Conservation (phyloP, 257 asterid species). For the Eucommia ulmoides region DNA sequence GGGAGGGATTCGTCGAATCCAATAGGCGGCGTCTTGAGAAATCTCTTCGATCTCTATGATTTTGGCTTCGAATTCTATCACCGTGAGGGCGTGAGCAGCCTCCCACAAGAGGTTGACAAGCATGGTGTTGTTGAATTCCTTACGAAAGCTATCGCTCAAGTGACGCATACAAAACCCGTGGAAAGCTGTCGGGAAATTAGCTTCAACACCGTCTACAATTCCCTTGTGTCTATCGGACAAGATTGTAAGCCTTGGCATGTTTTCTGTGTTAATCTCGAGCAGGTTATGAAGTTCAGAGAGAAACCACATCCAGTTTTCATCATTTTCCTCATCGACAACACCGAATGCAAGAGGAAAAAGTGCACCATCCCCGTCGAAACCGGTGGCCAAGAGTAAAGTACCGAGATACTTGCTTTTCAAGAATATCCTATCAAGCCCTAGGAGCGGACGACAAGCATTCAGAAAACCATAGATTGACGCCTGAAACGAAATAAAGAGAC, state of each 20-base stretch:
- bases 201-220: conserved; percentile 73
- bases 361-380: conserved; percentile 89
- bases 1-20: conserved; percentile 72
- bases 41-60: conserved; percentile 70
- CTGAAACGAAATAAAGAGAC: conserved; percentile 75
- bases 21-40: conserved; percentile 82
- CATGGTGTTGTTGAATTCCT: conserved; percentile 76
- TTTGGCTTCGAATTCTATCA: conserved; percentile 63
- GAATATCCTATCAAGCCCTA: conserved; percentile 80
- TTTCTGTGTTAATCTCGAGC: conserved; percentile 81
- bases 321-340: conserved; percentile 87
- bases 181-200: conserved; percentile 87
- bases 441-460: conserved; percentile 88
- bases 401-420: conserved; percentile 86
- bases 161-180: conserved; percentile 94
- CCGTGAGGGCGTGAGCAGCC: conserved; percentile 77
- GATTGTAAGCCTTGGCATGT: conserved; percentile 93
- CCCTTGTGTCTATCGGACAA: conserved; percentile 84
- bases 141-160: conserved; percentile 78
- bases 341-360: conserved; percentile 93
- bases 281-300: conserved; percentile 82
- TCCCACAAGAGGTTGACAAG: conserved; percentile 86
- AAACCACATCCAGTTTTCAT: conserved; percentile 98
- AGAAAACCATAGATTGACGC: conserved; percentile 83
- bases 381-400: conserved; percentile 80